phyloP scores from a whole-genome alignment of 1,284 basidiomycete genomes.

The Singerocomus inundabilis region DNA sequence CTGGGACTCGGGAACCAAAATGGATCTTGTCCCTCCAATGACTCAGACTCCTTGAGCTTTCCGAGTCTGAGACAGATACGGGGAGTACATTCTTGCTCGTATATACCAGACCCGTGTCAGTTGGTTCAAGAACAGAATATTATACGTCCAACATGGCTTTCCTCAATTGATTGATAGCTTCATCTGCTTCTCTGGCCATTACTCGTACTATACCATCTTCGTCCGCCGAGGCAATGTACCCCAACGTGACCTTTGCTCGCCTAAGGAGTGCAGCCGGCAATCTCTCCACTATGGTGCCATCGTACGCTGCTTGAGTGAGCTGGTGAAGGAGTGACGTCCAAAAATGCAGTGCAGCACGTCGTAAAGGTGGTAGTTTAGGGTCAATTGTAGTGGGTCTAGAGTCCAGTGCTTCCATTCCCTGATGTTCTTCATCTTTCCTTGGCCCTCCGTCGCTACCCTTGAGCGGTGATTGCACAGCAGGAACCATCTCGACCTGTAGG shows the following conservation, averaged over 20 bases:
- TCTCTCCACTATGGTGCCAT: conserved; percentile 26
- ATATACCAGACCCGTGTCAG: not conserved
- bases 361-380: conserved; percentile 73
- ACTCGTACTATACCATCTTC: conserved; percentile 69
- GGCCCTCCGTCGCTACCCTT: conserved; percentile 15
- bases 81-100: conserved; percentile 59
- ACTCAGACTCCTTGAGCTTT: conserved; percentile 65
- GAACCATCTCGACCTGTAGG: conserved; percentile 69
- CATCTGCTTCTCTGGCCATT: conserved; percentile 76
- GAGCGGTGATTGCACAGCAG: conserved; percentile 18
- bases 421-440: conserved; percentile 15
- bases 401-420: conserved; percentile 23
- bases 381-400: conserved; percentile 57
- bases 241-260: conserved; percentile 62
- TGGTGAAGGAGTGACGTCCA: conserved; percentile 63
- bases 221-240: conserved; percentile 73
- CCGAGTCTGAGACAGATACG: conserved; percentile 87
- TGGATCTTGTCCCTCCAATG: conserved; percentile 62
- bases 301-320: conserved; percentile 48
- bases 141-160: conserved; percentile 48
- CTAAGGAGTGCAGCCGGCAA: conserved; percentile 43
- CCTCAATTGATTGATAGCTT: conserved; percentile 53
- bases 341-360: conserved; percentile 81
- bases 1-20: conserved; percentile 51
- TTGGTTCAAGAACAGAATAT: not conserved